phyloP scores from a whole-genome alignment of 139 green algal species.

The Choricystis sp. region DNA sequence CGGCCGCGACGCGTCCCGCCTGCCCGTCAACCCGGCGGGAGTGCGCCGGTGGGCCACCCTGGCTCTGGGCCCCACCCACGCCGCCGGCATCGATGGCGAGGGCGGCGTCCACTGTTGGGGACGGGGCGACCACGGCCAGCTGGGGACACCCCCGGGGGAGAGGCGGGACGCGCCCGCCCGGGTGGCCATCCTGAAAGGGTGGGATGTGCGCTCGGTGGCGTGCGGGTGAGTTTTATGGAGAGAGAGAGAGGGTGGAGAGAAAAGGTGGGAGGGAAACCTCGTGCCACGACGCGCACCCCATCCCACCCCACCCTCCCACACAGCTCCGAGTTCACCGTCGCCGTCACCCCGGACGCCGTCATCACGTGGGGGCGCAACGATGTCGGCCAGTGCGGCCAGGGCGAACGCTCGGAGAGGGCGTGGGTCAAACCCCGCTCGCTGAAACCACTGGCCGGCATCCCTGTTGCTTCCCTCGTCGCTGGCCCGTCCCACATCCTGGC shows the following conservation, averaged over 20 bases:
- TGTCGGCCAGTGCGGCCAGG: constrained; percentile 61
- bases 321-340: constrained; percentile 62
- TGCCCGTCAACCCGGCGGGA: background rate
- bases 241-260: no score
- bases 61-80: background rate
- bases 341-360: constrained; percentile 51
- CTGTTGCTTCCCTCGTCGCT: constrained; percentile 56
- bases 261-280: no score
- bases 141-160: background rate
- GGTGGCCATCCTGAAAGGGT: background rate
- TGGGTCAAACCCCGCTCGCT: constrained; percentile 33
- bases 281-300: no score
- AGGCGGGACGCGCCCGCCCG: background rate
- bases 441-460: constrained; percentile 35
- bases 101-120: constrained; percentile 6
- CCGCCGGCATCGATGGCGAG: background rate
- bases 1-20: no score
- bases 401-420: constrained; percentile 26
- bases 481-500: constrained; percentile 58
- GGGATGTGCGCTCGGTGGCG: constrained; percentile 5
- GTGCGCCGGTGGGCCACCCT: constrained; percentile 1
- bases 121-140: background rate
- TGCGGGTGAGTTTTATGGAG: no score
- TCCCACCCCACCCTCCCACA: no score
- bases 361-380: constrained; percentile 66